Conservation (phyloP, 306 rosid species). For the Castanea mollissima region DNA sequence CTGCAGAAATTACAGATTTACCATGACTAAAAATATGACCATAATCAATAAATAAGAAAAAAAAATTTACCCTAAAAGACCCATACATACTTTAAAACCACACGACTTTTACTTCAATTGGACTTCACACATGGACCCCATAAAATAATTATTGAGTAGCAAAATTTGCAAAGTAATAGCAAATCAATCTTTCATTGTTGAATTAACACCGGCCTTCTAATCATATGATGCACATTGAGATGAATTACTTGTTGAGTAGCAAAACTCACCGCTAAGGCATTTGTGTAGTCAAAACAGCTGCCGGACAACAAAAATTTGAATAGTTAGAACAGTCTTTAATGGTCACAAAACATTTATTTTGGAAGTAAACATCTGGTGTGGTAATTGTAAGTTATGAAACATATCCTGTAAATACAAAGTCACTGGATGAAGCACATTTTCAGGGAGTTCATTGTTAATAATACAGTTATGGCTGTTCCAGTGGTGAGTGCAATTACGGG, state of each 20-base stretch:
- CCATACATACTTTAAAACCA: too few relatives aligned
- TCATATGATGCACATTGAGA: constrained; percentile 5
- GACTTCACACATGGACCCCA: too few relatives aligned
- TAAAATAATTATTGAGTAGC: too few relatives aligned
- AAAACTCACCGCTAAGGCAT: constrained; percentile 85
- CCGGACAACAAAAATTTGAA: constrained; percentile 15
- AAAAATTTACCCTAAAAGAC: too few relatives aligned
- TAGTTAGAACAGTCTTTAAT: constrained; percentile 25
- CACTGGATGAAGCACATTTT: not conserved
- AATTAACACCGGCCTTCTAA: not conserved
- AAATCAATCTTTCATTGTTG: too few relatives aligned
- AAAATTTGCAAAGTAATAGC: too few relatives aligned
- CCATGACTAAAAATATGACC: too few relatives aligned
- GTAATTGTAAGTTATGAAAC: not conserved
- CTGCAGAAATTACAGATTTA: too few relatives aligned
- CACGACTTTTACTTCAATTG: too few relatives aligned
- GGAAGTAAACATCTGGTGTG: not conserved
- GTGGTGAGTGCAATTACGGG: not conserved
- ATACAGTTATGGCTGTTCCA: not conserved
- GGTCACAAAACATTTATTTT: not conserved
- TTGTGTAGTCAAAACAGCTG: constrained; percentile 98
- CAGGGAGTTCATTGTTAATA: not conserved
- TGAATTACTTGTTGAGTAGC: constrained; percentile 5
- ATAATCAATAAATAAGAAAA: too few relatives aligned
- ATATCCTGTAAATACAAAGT: not conserved